Evolutionary conservation across 177 flowering plant species (phyloP).

Genomic region (Tripterygium wilfordii): DNA sequence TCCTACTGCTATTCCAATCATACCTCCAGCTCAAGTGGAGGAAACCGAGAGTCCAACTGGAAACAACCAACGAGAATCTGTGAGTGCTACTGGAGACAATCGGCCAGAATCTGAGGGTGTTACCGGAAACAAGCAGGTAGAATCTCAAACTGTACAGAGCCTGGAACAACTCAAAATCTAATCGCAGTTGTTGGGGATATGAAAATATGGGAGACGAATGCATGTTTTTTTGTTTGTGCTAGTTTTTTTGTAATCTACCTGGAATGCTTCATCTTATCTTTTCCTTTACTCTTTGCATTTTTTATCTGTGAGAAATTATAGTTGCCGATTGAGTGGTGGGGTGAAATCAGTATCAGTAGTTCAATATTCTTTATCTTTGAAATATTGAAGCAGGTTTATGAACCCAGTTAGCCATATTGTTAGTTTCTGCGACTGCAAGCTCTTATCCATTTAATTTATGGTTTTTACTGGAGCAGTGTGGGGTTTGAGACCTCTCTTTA

Average conservation of each 20-base stretch:
- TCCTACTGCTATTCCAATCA: constrained; percentile 1
- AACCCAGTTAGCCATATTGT: not conserved
- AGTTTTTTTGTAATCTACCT: constrained; percentile 11
- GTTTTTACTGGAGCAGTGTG: no score
- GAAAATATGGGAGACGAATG: not conserved
- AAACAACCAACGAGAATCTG: no score
- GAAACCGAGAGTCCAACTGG: constrained; percentile 13
- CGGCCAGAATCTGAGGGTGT: not conserved
- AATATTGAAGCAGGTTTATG: not conserved
- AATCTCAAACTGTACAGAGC: constrained; percentile 19
- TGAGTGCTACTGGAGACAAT: no score
- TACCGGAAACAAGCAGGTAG: constrained; percentile 11
- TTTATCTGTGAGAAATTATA: constrained; percentile 12
- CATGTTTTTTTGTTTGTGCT: constrained; percentile 16
- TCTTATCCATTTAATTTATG: no score
- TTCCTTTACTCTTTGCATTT: not conserved
- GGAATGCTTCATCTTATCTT: constrained; percentile 10
- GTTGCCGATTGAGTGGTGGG: constrained; percentile 12
- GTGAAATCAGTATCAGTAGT: constrained; percentile 13
- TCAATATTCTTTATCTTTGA: constrained; percentile 4
- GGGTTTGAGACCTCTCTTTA: no score
- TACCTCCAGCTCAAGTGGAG: constrained; percentile 9
- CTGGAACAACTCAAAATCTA: constrained; percentile 35
- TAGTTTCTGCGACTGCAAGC: no score
- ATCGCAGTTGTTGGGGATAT: constrained; percentile 9